These are phyloP conservation scores for Xylaria hypoxylon DNA, from an alignment of 2,329 filamentous ascomycete genomes.

Conservation along the genomic window DNA sequence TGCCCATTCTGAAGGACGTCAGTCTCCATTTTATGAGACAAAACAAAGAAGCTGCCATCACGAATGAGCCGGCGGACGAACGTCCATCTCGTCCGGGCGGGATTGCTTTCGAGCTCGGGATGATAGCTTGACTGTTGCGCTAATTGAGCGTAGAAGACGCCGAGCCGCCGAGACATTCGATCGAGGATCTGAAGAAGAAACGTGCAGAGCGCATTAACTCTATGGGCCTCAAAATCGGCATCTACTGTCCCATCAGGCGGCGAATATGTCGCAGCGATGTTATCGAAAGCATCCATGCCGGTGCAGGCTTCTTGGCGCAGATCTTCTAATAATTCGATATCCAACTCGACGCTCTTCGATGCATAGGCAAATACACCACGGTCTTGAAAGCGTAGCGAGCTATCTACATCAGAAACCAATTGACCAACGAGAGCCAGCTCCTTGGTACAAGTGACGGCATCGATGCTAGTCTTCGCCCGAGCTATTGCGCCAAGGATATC, in stretches of 20 bases:
- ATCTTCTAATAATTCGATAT: slow-evolving; percentile 65
- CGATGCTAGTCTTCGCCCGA: slow-evolving; percentile 58
- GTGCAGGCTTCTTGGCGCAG: slow-evolving; percentile 64
- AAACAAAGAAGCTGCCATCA: slow-evolving; percentile 64
- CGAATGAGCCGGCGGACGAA: slow-evolving; percentile 60
- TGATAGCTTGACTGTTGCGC: slow-evolving; percentile 62
- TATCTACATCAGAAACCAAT: slow-evolving; percentile 60
- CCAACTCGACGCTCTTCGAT: slow-evolving; percentile 60
- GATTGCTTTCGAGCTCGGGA: slow-evolving; percentile 64
- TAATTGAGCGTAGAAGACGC: slow-evolving; percentile 64
- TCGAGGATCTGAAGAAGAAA: slow-evolving; percentile 65
- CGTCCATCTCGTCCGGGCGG: slow-evolving; percentile 64
- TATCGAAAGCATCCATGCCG: slow-evolving; percentile 67
- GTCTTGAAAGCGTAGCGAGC: slow-evolving; percentile 61
- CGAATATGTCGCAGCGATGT: slow-evolving; percentile 46
- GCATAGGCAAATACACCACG: slow-evolving; percentile 64
- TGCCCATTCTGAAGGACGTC: slow-evolving; percentile 45
- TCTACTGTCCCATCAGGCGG: slow-evolving; percentile 49
- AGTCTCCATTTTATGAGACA: slow-evolving; percentile 53
- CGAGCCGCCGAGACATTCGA: slow-evolving; percentile 63
- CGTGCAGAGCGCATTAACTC: slow-evolving; percentile 55
- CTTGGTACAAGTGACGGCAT: slow-evolving; percentile 60
- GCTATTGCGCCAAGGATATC: slow-evolving; percentile 59
- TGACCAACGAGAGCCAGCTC: slow-evolving; percentile 64
- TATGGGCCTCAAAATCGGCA: slow-evolving; percentile 53